Conservation (phyloP, 2,329 filamentous ascomycete species). For the Colletotrichum somersetense region DNA sequence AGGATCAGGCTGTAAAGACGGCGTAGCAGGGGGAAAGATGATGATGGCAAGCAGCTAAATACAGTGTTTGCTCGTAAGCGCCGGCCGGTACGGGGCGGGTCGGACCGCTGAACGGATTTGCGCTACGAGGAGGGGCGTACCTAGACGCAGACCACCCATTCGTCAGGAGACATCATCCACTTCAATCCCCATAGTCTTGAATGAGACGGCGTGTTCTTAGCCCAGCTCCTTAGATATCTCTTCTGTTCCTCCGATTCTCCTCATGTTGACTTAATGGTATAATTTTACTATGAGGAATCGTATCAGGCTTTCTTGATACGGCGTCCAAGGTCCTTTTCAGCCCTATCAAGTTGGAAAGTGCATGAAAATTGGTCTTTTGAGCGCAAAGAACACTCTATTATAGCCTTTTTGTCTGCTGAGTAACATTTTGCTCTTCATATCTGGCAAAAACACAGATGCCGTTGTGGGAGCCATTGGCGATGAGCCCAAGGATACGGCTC, state of each 20-base stretch:
- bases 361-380: background rate
- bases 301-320: background rate
- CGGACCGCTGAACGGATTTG: constrained; percentile 24
- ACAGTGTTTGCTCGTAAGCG: constrained; percentile 7
- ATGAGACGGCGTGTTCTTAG: no score
- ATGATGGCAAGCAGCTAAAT: background rate
- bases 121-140: background rate
- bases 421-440: background rate
- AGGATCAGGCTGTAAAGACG: background rate
- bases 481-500: background rate
- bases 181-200: background rate
- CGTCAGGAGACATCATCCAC: background rate
- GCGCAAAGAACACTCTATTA: background rate
- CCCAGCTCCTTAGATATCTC: background rate
- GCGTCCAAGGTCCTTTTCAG: background rate
- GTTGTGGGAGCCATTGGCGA: background rate
- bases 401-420: background rate
- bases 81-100: constrained; percentile 20
- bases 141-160: background rate
- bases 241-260: background rate
- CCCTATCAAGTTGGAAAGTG: background rate
- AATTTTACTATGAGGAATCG: no score
- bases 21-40: background rate
- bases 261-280: background rate
- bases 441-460: background rate